These are phyloP conservation scores for Fragilaria radians DNA, from an alignment of 108 stramenopile genomes.

Conservation along the genomic window DNA sequence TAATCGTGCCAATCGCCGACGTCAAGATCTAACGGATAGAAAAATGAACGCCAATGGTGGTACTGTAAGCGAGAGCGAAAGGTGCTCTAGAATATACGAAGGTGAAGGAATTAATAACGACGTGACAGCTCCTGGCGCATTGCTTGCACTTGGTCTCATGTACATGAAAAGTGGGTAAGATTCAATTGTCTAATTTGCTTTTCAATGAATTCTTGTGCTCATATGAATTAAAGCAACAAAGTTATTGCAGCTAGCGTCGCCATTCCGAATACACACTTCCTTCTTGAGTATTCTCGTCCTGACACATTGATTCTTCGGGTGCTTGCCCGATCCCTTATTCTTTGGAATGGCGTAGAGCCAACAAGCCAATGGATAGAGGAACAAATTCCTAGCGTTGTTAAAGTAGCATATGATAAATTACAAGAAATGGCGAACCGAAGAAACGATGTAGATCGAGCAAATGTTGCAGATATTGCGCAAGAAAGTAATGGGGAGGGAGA, in stretches of 20 bases:
- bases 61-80: conserved; percentile 40
- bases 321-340: conserved; percentile 82
- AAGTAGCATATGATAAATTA: conserved; percentile 51
- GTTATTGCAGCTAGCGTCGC: conserved; percentile 70
- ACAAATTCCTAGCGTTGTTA: conserved; percentile 74
- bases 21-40: conserved; percentile 35
- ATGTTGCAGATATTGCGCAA: neutral
- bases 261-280: conserved; percentile 88
- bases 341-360: conserved; percentile 88
- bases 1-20: conserved; percentile 31
- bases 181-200: neutral
- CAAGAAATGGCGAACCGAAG: conserved; percentile 26
- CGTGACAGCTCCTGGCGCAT: conserved; percentile 94
- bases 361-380: conserved; percentile 70
- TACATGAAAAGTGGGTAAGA: conserved; percentile 79
- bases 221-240: conserved; percentile 28
- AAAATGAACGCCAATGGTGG: conserved; percentile 21
- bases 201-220: neutral
- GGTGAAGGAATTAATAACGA: conserved; percentile 86
- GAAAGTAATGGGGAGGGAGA: conserved; percentile 3
- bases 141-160: conserved; percentile 88
- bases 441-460: neutral
- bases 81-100: conserved; percentile 82
- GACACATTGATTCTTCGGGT: conserved; percentile 90
- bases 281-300: conserved; percentile 90